Base-by-base conservation (phyloP, 345 rosid species). In the Aurinia saxatilis region DNA sequence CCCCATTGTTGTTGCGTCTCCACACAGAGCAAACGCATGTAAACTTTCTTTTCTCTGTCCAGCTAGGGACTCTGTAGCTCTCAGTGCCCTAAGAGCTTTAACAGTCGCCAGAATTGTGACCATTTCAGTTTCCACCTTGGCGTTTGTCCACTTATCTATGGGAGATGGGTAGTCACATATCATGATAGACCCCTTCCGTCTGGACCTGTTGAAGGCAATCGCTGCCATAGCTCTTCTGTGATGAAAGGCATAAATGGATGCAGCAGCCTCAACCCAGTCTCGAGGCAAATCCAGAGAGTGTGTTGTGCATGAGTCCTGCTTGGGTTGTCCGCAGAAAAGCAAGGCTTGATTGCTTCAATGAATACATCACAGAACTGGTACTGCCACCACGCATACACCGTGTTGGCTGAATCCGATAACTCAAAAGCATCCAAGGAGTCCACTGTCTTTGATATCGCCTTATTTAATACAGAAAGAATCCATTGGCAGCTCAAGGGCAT, bases 231-330 rank as follows among this genome's bases (percentile, higher is more conserved):
- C 72, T 90, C 90, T 64, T 90, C 95, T 4, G 86, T 86, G 29
- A 90, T 80, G 70, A 77, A 86, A 7, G 91, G 95, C 95, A 90
- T 86, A 57, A 90, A 83, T 9, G 95, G 97, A 72, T 90, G 95
- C 57, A 90, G 97, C 62, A 90, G 63, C 10, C 86, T 71, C 67
- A 90, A 60, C 13, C 97, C 91, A 65, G 35, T 83, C 66, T 90
- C 97, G 75, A 86, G 70, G 39, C 90, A 84, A 35, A 81, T 62
- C 88, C 91, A 86, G 31, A 90, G 77, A 48, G 81, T 72, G 68
- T 81, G 73, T 67, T 16, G 79, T 27, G 95, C 85, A 77, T 60
- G 67, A 14, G 42, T 72, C 73, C 78, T 81, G 19, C 74, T 29
- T n/a, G 73, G 63, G 49, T 72, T 67, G 60, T 81, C 82, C 31